A percentile compares a stretch with the other conserved stretches of the same genome.
Conservation (phyloP, 345 rosid species). For the Camelina neglecta region DNA sequence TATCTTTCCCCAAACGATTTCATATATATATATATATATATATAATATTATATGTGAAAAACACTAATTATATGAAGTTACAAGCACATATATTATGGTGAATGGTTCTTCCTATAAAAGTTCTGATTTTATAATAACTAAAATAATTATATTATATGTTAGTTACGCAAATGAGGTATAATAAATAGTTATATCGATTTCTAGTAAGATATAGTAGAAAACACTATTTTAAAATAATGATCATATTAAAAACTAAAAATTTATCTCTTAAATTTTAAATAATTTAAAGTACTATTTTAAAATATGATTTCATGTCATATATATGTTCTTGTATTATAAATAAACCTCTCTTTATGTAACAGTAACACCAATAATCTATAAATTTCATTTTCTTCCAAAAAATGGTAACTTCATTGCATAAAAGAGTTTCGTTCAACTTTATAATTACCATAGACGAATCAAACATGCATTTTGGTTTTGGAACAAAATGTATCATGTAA, state of each 20-base stretch:
- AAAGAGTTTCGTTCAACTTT: background rate
- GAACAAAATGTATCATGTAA: background rate
- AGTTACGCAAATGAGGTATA: background rate
- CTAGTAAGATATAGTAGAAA: background rate
- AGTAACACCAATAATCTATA: background rate
- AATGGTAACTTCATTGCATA: background rate
- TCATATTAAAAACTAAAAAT: too few relatives aligned
- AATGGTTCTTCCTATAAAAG: background rate
- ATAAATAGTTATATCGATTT: too few relatives aligned
- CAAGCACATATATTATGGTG: too few relatives aligned
- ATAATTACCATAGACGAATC: background rate
- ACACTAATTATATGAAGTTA: too few relatives aligned
- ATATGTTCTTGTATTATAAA: background rate
- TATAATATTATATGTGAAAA: too few relatives aligned
- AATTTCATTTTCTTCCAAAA: background rate
- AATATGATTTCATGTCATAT: too few relatives aligned
- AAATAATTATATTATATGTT: background rate
- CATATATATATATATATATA: too few relatives aligned
- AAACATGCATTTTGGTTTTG: background rate
- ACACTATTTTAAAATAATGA: too few relatives aligned
- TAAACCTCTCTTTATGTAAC: background rate
- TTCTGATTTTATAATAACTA: background rate
- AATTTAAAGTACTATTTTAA: too few relatives aligned
- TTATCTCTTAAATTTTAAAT: too few relatives aligned
- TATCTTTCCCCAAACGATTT: background rate